Base-by-base conservation (phyloP, 352 stramenopile species). In the Phytopythium boreale region DNA sequence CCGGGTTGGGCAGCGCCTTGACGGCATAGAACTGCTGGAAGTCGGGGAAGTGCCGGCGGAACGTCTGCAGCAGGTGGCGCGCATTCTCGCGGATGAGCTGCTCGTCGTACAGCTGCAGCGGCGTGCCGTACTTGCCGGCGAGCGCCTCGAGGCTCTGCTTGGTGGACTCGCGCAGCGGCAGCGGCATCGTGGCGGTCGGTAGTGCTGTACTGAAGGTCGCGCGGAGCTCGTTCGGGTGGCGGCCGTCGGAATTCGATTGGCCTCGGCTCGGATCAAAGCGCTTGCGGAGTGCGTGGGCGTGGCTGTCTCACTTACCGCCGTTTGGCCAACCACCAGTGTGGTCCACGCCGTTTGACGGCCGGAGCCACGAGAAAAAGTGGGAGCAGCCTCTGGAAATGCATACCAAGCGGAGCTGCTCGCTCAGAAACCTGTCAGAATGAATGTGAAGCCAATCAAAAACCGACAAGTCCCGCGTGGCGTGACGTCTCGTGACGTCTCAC, bases 1-100 rank as follows among this genome's bases (percentile, higher is more conserved):
- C 87, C 14, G 89, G 89, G 72, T 97, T 97, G 17, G 89, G 89
- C 71, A 96, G 72, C 68, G 89, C 89, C 80, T 97, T 97, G 44
- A 97, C 89, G 26, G 89, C 89, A 66, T 80, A 97, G 68, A 93
- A 96, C 73, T 97, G 84, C 71, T 91, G 72, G 60, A 97, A 97
- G 60, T 88, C 78, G 17, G 84, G 83, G 59, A 96, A 96, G 43
- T 92, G 72, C 62, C 63, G 65, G 56, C 79, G 82, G 67, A 97
- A 97, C 55, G 76, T 74, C n/a, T 71, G 55, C 10, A 96, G 63
- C 57, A 97, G 75, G 43, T 70, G 64, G 36, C 78, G 80, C 58
- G 85, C 89, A 57, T 96, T 95, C 44, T 82, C 79, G 44, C 83
- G 82, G 63, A 97, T 97, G 63, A 87, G 64, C 64, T 88, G 74